Conservation (phyloP, 768 basidiomycete genomes). For the Lanmaoa rubissima region DNA sequence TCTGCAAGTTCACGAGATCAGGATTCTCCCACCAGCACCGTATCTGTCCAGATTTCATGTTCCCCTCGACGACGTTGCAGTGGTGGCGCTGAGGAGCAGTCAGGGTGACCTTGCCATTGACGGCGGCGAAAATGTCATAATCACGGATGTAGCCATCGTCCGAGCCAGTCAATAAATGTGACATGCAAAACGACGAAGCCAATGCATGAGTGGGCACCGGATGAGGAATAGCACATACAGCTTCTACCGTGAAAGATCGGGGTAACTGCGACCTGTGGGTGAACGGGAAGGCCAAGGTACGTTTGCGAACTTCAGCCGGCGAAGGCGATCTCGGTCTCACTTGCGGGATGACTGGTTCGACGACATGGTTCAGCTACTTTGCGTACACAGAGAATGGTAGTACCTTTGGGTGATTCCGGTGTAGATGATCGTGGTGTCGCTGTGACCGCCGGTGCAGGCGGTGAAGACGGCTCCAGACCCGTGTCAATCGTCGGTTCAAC, state of each 20-base stretch:
- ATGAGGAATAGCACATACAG: slow-evolving; percentile 88
- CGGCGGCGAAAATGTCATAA: slow-evolving; percentile 87
- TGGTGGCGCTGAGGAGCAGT: slow-evolving; percentile 88
- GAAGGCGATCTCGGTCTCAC: slow-evolving; percentile 46
- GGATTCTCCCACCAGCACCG: slow-evolving; percentile 90
- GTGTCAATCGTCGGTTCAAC: slow-evolving; percentile 30
- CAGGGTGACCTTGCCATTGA: slow-evolving; percentile 84
- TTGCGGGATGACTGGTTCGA: slow-evolving; percentile 21
- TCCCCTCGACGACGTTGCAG: slow-evolving; percentile 87
- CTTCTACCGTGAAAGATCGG: slow-evolving; percentile 83
- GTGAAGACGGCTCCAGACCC: slow-evolving; percentile 29
- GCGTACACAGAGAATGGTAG: background rate
- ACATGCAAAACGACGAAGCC: slow-evolving; percentile 81
- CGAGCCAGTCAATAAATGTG: slow-evolving; percentile 85
- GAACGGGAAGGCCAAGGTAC: slow-evolving; percentile 37
- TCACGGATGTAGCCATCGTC: slow-evolving; percentile 92
- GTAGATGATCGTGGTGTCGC: slow-evolving; percentile 27
- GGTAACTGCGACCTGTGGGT: slow-evolving; percentile 34
- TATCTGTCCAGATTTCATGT: slow-evolving; percentile 85
- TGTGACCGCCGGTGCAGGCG: slow-evolving; percentile 27
- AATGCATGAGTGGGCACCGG: slow-evolving; percentile 87
- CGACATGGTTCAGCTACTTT: slow-evolving; percentile 18
- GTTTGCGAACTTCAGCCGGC: slow-evolving; percentile 54
- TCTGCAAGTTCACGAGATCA: slow-evolving; percentile 21
- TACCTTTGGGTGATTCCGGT: slow-evolving; percentile 38